These are phyloP conservation scores for Tulasnella sp. DNA, from an alignment of 768 basidiomycete genomes.

Conservation along the genomic window DNA sequence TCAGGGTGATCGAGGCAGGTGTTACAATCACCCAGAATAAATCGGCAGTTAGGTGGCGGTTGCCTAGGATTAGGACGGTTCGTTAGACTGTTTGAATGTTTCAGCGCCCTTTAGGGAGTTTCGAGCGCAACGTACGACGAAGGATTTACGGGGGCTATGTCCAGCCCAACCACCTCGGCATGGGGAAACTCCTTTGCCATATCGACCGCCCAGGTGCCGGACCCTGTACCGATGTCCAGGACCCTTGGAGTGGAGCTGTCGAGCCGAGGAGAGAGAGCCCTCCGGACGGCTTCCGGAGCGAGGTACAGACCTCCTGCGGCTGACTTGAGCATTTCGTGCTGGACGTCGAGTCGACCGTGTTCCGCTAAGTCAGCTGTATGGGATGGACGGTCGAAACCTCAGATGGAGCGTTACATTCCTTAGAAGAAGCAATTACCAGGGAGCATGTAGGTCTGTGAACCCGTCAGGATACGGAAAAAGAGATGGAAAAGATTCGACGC, in stretches of 20 bases:
- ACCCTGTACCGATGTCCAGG: constrained; percentile 5
- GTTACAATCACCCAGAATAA: constrained; percentile 1
- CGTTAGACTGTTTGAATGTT: neutral
- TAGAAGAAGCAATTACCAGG: neutral
- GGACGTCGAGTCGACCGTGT: constrained; percentile 5
- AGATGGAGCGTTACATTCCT: neutral
- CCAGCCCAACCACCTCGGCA: neutral
- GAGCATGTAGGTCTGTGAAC: neutral
- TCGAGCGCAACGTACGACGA: neutral
- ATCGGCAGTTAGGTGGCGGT: constrained; percentile 8
- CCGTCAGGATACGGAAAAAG: neutral
- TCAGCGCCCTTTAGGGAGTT: neutral
- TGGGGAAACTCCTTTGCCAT: neutral
- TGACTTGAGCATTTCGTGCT: constrained; percentile 18
- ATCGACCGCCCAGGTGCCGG: constrained; percentile 4
- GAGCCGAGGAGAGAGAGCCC: constrained; percentile 26
- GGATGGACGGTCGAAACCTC: too few species aligned
- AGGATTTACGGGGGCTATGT: constrained; percentile 3
- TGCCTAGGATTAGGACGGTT: neutral
- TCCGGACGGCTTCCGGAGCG: neutral
- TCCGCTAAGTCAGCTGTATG: constrained; percentile 7
- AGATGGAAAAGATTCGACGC: neutral
- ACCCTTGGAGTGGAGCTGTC: neutral
- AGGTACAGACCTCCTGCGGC: neutral
- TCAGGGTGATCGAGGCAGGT: neutral